These are phyloP conservation scores for Sodiomyces alkalinus DNA, from an alignment of 2,329 filamentous ascomycete genomes.

Conservation along the genomic window DNA sequence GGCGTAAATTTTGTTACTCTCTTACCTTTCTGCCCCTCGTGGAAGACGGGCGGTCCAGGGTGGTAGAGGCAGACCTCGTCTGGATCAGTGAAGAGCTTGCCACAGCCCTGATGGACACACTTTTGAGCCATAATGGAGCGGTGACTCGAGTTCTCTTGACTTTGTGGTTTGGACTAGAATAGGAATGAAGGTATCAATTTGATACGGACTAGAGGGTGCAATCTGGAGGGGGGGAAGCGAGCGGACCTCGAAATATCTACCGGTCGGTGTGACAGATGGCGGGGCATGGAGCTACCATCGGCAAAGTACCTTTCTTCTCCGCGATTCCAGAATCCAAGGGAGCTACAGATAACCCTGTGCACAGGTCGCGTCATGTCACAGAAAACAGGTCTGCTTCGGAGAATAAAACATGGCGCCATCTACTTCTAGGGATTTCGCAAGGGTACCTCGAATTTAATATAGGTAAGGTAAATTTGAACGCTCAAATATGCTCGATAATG, in stretches of 20 bases:
- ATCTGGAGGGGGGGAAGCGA: slow-evolving; percentile 4
- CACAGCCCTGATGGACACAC: slow-evolving; percentile 93
- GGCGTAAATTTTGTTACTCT: no score
- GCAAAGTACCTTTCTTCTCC: slow-evolving; percentile 8
- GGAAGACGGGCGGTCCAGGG: slow-evolving; percentile 84
- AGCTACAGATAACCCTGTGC: no score
- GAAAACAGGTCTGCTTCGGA: no score
- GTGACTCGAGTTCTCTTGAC: slow-evolving; percentile 3
- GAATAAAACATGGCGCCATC: no score
- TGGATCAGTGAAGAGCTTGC: slow-evolving; percentile 69
- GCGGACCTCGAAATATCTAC: slow-evolving; percentile 3
- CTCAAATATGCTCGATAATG: no score
- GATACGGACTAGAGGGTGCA: slow-evolving; percentile 1
- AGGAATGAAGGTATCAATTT: neutral
- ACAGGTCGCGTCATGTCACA: no score
- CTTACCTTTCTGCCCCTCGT: slow-evolving; percentile 95
- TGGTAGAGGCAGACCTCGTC: slow-evolving; percentile 84
- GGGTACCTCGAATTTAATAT: no score
- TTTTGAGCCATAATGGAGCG: slow-evolving; percentile 52
- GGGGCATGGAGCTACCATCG: slow-evolving; percentile 1
- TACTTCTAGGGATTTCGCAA: no score
- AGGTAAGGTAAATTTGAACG: no score
- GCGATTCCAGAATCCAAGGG: slow-evolving; percentile 10
- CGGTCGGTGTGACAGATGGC: slow-evolving; percentile 7
- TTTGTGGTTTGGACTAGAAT: neutral